Conservation (phyloP, 805 yeast genomes). For the Teunomyces atbi region DNA sequence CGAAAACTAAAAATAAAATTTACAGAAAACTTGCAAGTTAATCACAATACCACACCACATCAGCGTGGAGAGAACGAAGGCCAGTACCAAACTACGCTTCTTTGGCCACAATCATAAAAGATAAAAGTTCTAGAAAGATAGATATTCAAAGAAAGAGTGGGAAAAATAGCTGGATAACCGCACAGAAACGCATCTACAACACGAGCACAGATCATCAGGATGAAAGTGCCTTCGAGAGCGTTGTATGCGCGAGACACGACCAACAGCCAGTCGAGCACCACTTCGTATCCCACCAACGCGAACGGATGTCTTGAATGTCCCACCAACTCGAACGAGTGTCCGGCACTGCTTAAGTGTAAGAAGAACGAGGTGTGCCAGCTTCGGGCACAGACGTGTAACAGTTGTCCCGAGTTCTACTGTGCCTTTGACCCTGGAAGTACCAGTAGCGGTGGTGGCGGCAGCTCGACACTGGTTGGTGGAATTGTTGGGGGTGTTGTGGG, state of each 20-base stretch:
- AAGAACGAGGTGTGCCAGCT: constrained; percentile 52
- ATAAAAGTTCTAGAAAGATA: neutral
- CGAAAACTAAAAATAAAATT: too few species aligned
- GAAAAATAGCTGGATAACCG: neutral
- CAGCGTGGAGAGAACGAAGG: too few species aligned
- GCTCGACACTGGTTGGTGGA: constrained; percentile 41
- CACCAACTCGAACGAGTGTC: constrained; percentile 45
- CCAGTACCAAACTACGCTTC: neutral
- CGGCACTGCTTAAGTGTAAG: constrained; percentile 40
- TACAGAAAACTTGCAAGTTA: too few species aligned
- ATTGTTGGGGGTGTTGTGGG: constrained; percentile 67
- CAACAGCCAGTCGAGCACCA: constrained; percentile 13
- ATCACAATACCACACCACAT: too few species aligned
- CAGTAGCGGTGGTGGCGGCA: constrained; percentile 5
- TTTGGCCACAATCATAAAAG: neutral
- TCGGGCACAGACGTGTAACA: constrained; percentile 54
- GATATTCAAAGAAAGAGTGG: too few species aligned
- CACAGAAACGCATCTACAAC: neutral
- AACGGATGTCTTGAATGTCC: constrained; percentile 46
- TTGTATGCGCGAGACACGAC: constrained; percentile 8
- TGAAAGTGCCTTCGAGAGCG: constrained; percentile 8
- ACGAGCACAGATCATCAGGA: neutral
- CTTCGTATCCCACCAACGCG: constrained; percentile 18
- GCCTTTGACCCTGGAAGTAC: constrained; percentile 6
- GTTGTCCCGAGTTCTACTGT: constrained; percentile 54